Base-by-base conservation (phyloP, 2,329 filamentous ascomycete species). In the Elsinoe necatrix region DNA sequence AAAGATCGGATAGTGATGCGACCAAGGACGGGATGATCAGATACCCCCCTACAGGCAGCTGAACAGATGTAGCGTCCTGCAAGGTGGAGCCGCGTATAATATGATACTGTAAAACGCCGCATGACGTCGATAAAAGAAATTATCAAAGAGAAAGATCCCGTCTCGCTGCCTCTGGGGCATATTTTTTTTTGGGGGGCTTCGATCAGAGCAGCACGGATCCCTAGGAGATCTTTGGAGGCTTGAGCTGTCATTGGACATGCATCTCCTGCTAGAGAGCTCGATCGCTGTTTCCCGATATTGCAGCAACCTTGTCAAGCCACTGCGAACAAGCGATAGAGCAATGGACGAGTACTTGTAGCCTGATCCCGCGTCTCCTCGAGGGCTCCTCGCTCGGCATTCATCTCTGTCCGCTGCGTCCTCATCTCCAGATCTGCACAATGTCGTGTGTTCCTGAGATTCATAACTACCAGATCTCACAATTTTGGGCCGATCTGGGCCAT, bases 231-330 rank as follows among this genome's bases (percentile, higher is more conserved):
- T 34, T 31, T 50, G 45, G 25, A 18, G 14, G 18, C 45, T 18
- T 29, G 27, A 45, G 45, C 45, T 31, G 45, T 34, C 45, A 34
- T 31, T 43, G 37, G 37, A 20, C 37, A n/a, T 41, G 12, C 37
- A n/a, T 41, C 37, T 41, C 37, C 20, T 37, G 9, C 4, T 3
- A 37, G 34, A 37, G 14, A 37, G 34, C 34, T 9, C 25, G 23
- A 48, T 27, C 23, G 48, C 31, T 52, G 31, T 35, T 37, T 35
- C 31, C 48, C 48, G 20, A 11, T 34, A 25, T 34, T 52, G 18
- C 48, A 52, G 14, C 31, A 37, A 35, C 48, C 48, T 34, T 52
- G 48, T 52, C 48, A 52, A 52, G 48, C 48, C 48, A 52, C 48
- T 52, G 48, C 31, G 18, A n/a, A 12, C 48, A 39, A 39, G 31